phyloP scores from a whole-genome alignment of 129 eudicot genomes.

The Artemisia tridentata region DNA sequence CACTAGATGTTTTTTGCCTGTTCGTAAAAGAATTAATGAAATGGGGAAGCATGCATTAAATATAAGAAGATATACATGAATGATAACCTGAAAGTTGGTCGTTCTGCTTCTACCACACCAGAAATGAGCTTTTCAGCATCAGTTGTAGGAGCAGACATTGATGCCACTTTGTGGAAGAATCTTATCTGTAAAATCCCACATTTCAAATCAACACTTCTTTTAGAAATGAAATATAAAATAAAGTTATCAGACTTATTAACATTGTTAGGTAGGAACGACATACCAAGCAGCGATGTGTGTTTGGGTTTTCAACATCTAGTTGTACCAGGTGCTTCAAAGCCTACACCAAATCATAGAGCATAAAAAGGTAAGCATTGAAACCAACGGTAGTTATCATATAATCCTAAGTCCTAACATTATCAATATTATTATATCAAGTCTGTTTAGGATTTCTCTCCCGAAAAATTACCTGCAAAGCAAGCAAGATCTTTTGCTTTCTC shows the following conservation, averaged over 20 bases:
- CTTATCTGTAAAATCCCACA: conserved; percentile 50
- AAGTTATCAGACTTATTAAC: background rate
- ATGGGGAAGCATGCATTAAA: background rate
- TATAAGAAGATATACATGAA: conserved; percentile 2
- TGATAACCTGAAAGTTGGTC: conserved; percentile 65
- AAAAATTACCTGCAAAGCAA: conserved; percentile 73
- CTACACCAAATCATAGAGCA: conserved; percentile 25
- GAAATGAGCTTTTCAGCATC: conserved; percentile 75
- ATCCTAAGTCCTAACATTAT: background rate
- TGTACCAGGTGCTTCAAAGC: conserved; percentile 44
- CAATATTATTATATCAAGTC: conserved; percentile 5
- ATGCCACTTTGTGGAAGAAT: conserved; percentile 77
- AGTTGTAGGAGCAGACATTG: conserved; percentile 71
- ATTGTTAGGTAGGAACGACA: conserved; percentile 4
- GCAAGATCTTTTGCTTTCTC: conserved; percentile 84
- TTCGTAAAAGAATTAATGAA: background rate
- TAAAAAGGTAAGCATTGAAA: conserved; percentile 7
- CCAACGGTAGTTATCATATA: background rate
- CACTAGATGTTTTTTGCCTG: conserved; percentile 97
- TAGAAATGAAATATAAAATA: background rate
- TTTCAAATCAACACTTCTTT: conserved; percentile 3
- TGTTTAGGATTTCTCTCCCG: background rate
- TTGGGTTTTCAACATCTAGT: conserved; percentile 33
- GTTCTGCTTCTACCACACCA: conserved; percentile 87
- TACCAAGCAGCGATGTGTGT: conserved; percentile 43